Evolutionary conservation across 2,329 filamentous ascomycete genomes (phyloP), one percentile per base, ranked within the genome.

Genomic region (Xylariaceae sp.): DNA sequence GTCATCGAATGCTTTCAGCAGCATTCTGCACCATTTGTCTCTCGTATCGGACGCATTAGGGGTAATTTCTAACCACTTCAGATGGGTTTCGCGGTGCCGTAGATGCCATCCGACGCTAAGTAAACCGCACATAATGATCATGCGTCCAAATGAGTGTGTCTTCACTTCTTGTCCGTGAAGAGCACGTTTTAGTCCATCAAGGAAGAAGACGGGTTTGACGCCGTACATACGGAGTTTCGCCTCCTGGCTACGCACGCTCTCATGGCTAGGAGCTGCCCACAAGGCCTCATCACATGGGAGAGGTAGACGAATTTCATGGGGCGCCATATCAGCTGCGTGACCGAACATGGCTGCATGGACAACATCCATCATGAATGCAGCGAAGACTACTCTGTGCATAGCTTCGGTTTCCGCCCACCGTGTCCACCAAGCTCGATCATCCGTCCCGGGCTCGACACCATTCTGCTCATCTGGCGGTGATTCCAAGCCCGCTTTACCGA

Each of bases 51-150:
- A 85, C 79, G 59, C 89, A 73, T 56, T 85, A 75, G 73, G 83
- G 74, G 84, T 83, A 2, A 91, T 84, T 31, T 85, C 91, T 0
- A 96, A 80, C 62, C 91, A 93, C 65, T 87, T 91, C 24, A 95
- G 85, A 73, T 96, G 91, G 3, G 93, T 84, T 71, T 96, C 92
- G 65, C 91, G 84, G 73, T 93, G 91, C 64, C 90, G 91, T 78
- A 96, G 87, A 68, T 96, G 92, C 92, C 91, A 96, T 58, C 89
- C 92, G 4, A 96, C 90, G 64, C 90, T 95, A n/a, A 96, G 78
- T 31, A 97, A 77, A 0, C 93, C 92, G 1, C 90, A 90, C 88
- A 96, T 96, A 66, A 97, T 84, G 62, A 96, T 92, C 66, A 91
- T 95, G 45, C 92, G 86, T 1, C 92, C 92, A 69, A 96, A 96